A percentile compares a stretch with the other conserved stretches of the same genome.
phyloP scores from a whole-genome alignment of 2,329 filamentous ascomycete genomes.

The Lizonia empirigonia region DNA sequence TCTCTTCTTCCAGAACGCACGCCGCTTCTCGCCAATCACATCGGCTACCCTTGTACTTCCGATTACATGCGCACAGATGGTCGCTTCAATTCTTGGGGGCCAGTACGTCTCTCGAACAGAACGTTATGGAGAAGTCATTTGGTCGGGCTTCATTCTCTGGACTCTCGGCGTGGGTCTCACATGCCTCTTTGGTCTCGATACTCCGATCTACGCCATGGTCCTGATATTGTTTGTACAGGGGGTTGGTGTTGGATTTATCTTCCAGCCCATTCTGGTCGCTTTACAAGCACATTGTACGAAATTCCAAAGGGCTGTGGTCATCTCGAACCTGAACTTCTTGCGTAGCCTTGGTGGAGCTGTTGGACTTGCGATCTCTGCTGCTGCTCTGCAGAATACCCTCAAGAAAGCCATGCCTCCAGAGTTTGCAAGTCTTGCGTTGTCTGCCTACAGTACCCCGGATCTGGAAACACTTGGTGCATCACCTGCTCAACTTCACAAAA shows the following conservation, averaged over 20 bases:
- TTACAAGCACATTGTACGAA: constrained; percentile 59
- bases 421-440: constrained; percentile 15
- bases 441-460: constrained; percentile 20
- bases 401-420: constrained; percentile 20
- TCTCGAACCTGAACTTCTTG: constrained; percentile 67
- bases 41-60: constrained; percentile 60
- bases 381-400: constrained; percentile 26
- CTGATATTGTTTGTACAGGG: constrained; percentile 58
- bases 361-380: constrained; percentile 58
- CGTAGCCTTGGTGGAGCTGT: constrained; percentile 64
- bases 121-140: constrained; percentile 56
- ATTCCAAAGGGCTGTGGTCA: constrained; percentile 65
- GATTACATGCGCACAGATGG: constrained; percentile 31
- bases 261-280: constrained; percentile 61
- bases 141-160: constrained; percentile 55
- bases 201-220: constrained; percentile 54
- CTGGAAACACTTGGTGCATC: constrained; percentile 10
- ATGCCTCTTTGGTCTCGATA: constrained; percentile 50
- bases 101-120: constrained; percentile 63
- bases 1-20: constrained; percentile 66
- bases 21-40: constrained; percentile 51
- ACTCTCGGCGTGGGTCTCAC: constrained; percentile 58
- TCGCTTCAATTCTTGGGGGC: constrained; percentile 57
- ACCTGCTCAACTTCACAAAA: constrained; percentile 16
- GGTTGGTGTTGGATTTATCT: constrained; percentile 55